phyloP scores from a whole-genome alignment of 345 rosid species.

The Citrus glauca region DNA sequence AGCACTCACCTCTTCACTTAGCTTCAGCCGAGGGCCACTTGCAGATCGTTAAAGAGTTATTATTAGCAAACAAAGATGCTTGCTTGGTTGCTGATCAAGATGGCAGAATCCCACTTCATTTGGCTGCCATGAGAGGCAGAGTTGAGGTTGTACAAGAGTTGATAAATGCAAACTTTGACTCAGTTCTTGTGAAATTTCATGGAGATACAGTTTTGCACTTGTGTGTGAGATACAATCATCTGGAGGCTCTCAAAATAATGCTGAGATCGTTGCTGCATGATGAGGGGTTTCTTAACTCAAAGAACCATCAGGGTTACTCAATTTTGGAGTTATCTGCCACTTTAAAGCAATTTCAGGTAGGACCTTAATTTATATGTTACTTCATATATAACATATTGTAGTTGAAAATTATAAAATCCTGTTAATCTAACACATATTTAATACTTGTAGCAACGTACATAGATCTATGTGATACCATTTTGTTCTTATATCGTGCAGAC shows the following conservation, averaged over 20 bases:
- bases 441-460: no score
- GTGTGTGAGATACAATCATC: conserved; percentile 16
- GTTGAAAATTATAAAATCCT: no score
- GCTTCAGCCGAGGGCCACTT: conserved; percentile 20
- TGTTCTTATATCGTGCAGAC: conserved; percentile 17
- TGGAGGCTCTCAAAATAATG: conserved; percentile 21
- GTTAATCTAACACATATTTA: no score
- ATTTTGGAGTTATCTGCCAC: conserved; percentile 19
- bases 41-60: conserved; percentile 12
- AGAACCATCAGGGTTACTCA: conserved; percentile 24
- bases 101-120: conserved; percentile 26
- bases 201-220: conserved; percentile 28
- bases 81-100: conserved; percentile 10
- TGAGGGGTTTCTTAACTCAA: conserved; percentile 11
- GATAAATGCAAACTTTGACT: background rate
- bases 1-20: conserved; percentile 25
- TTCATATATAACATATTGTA: no score
- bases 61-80: background rate
- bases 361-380: background rate
- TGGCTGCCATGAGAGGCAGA: conserved; percentile 20
- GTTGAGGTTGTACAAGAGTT: conserved; percentile 14
- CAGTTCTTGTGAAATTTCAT: background rate
- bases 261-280: conserved; percentile 6
- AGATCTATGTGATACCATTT: no score
- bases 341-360: conserved; percentile 26